Conservation (phyloP, 139 green algal species). For the Chlamydomonas sp. region DNA sequence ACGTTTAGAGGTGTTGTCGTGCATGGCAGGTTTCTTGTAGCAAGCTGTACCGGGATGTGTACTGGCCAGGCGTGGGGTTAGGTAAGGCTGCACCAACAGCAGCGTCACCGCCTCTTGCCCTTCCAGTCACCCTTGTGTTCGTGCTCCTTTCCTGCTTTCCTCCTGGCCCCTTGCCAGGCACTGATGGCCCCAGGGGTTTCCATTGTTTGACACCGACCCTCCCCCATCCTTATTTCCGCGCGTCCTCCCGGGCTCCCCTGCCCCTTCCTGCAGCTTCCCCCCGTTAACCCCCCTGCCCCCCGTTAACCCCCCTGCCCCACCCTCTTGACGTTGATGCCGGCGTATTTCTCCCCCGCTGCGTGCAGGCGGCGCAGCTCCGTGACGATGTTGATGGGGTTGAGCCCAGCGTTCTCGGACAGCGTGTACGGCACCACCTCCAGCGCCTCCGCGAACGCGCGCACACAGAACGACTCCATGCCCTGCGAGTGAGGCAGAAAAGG, state of each 20-base stretch:
- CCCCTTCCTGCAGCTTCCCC: too few species aligned
- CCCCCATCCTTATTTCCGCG: too few species aligned
- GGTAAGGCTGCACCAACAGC: not conserved
- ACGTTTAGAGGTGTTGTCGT: too few species aligned
- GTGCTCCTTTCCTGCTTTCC: too few species aligned
- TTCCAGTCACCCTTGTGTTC: too few species aligned
- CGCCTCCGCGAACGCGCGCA: conserved; percentile 94
- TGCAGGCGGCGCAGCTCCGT: conserved; percentile 95
- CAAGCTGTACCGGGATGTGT: not conserved
- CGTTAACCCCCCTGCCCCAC: conserved; percentile 32
- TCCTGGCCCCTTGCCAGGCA: too few species aligned
- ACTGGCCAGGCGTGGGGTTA: not conserved
- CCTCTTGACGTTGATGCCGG: conserved; percentile 82
- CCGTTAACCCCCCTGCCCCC: too few species aligned
- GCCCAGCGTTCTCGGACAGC: conserved; percentile 97
- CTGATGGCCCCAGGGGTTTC: too few species aligned
- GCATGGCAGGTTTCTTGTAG: not conserved
- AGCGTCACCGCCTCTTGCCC: too few species aligned
- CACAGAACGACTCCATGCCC: conserved; percentile 95
- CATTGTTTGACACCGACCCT: too few species aligned
- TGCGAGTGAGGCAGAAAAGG: too few species aligned
- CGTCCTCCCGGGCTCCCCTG: too few species aligned
- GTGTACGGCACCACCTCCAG: conserved; percentile 99
- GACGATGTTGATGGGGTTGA: conserved; percentile 98
- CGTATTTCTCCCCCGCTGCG: conserved; percentile 75